Base-by-base conservation (phyloP, 2,329 filamentous ascomycete genomes). In the Sclerotinia trifoliorum region DNA sequence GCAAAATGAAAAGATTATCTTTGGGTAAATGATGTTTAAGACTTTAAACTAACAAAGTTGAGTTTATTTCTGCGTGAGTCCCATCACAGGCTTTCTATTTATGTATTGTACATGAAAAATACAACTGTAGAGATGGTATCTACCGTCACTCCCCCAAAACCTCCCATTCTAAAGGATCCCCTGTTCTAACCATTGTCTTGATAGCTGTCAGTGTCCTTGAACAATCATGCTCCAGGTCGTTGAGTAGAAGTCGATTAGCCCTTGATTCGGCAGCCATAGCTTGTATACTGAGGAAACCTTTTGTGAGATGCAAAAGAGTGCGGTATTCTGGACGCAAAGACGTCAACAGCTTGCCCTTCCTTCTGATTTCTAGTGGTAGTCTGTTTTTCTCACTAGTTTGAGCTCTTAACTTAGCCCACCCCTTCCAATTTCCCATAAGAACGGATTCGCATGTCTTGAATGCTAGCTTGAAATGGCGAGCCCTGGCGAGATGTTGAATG, bases 361-460 rank as follows among this genome's bases (percentile, higher is more conserved):
- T 69, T n/a, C 75, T 71, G 8, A 74, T 42, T 55, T 75, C 69
- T 39, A 72, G 51, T n/a, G 73, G 68, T 26, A 78, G 61, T 39
- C 72, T 69, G 60, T 75, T 76, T 19, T 39, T 62, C 73, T 70
- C 39, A 67, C 68, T 24, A 73, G 73, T 44, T 69, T 65, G 24
- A 13, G 26, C 57, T 73, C 77, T 73, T 15, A 73, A 35, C 5
- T 49, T 58, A 24, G 70, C 65, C 92, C 93, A 97, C 32, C 93
- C 92, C 15, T 86, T 85, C 85, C 93, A 97, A 46, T 86, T 83
- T 1, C 86, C 84, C 85, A 97, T 96, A 67, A 98, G 88, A 70
- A 87, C 86, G 35, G 83, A 80, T 80, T 98, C 94, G 76, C 91
- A 94, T 64, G 89, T 80, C 29, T 80, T 77, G 79, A 95, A 96